phyloP scores from a whole-genome alignment of 2,329 filamentous ascomycete genomes.

The Fusarium albidum region DNA sequence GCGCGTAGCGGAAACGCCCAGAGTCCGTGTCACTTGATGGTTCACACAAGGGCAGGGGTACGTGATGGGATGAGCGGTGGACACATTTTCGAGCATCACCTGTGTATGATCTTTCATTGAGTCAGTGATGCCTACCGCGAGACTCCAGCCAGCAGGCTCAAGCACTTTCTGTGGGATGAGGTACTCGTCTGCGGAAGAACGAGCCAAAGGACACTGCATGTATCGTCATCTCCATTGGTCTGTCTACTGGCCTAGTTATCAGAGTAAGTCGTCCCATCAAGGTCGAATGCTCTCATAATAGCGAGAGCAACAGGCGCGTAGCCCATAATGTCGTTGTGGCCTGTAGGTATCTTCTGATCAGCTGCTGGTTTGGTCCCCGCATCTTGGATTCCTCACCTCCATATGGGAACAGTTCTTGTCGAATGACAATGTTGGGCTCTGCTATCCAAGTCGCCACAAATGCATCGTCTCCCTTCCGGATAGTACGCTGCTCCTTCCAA shows the following conservation, averaged over 20 bases:
- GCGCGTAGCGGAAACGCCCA: no score
- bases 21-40: no score
- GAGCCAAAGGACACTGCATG: no score
- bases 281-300: constrained; percentile 70
- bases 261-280: constrained; percentile 43
- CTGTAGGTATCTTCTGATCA: constrained; percentile 50
- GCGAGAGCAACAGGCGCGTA: constrained; percentile 71
- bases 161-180: neutral
- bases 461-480: constrained; percentile 53
- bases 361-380: neutral
- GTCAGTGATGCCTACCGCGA: neutral
- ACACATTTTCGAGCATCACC: no score
- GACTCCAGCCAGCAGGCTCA: neutral
- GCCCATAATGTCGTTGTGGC: constrained; percentile 74
- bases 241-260: constrained; percentile 11
- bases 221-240: no score
- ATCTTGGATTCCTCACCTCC: constrained; percentile 56
- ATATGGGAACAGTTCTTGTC: constrained; percentile 62
- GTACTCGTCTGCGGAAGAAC: no score
- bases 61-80: no score
- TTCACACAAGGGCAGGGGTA: no score
- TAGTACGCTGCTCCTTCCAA: constrained; percentile 57
- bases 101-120: no score
- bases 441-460: constrained; percentile 57
- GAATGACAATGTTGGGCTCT: constrained; percentile 56